Base-by-base conservation (phyloP, 352 stramenopile genomes). In the Plasmopara halstedii region DNA sequence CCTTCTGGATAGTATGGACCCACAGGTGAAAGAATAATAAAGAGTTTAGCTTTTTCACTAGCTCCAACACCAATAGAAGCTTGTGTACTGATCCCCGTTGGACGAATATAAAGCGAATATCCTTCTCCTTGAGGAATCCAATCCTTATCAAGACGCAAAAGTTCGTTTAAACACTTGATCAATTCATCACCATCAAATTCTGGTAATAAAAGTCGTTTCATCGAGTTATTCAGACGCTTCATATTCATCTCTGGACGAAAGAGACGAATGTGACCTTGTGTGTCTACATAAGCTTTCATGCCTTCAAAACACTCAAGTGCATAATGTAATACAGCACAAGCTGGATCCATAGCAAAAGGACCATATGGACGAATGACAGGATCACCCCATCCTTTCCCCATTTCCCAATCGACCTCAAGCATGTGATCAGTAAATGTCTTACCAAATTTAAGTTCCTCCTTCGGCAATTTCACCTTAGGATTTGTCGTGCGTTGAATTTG, bases 221-320 rank as follows among this genome's bases (percentile, higher is more conserved):
- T 98, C 22, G 88, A 97, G 49, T 60, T 81, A 48, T 94, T 94
- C 3, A 98, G 66, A 13, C 95, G 86, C 62, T 95, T 87, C 88
- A 98, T 97, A 70, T 98, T 98, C 70, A 95, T 90, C 43, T 98
- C 85, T 10, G 94, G 94, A 48, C 95, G 92, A 70, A 98, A 98
- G 37, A 98, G 72, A 27, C 88, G 83, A 34, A 98, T 62, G 26
- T 83, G 79, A 27, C 87, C 84, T 14, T 95, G 50, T 17, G 72
- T 63, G 37, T 87, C 81, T 33, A 87, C 73, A 58, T 97, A 98
- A 1, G 91, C 90, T 61, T 98, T 98, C 86, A 98, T 95, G 23
- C 91, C 95, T 72, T 98, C 91, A 58, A 97, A 98, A 56, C 90
- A 97, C 79, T 93, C 64, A 19, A 97, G 70, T 6, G 85, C 94